Evolutionary conservation across 208 protist species (phyloP).

Genomic region (Trypanosoma boissoni): DNA sequence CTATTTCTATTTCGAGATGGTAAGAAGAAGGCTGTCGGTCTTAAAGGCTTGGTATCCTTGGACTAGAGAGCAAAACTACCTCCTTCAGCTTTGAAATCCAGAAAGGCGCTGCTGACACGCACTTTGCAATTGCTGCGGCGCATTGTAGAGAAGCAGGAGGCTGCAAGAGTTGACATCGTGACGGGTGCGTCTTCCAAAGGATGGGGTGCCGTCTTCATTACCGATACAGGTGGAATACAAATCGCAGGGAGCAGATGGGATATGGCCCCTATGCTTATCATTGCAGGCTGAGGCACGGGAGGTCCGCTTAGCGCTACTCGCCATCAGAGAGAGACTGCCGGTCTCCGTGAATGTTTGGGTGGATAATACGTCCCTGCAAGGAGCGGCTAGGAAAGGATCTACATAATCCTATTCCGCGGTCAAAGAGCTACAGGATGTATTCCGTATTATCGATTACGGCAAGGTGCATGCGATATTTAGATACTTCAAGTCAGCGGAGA

Average conservation of each 20-base stretch:
- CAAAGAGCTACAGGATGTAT: neutral
- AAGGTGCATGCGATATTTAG: neutral
- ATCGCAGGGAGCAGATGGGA: neutral
- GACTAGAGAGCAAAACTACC: neutral
- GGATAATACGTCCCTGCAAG: neutral
- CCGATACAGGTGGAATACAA: neutral
- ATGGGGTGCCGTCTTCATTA: slow-evolving; percentile 14
- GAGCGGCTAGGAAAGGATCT: neutral
- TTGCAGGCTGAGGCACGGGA: slow-evolving; percentile 15
- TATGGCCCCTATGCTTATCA: slow-evolving; percentile 5
- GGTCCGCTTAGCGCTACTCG: slow-evolving; percentile 2
- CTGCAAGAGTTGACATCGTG: neutral
- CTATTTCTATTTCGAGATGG: neutral
- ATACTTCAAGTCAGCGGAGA: neutral
- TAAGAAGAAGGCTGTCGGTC: too few relatives aligned
- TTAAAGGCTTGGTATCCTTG: neutral
- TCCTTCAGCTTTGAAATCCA: neutral
- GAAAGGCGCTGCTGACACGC: neutral
- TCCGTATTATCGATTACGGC: neutral
- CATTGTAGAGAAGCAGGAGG: too few relatives aligned
- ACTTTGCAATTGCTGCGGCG: neutral
- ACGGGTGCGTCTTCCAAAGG: slow-evolving; percentile 16
- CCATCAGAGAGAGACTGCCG: neutral
- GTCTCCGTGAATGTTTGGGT: neutral
- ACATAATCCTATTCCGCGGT: neutral